Conservation (phyloP, 345 rosid genomes). For the Ceriops decandra region DNA sequence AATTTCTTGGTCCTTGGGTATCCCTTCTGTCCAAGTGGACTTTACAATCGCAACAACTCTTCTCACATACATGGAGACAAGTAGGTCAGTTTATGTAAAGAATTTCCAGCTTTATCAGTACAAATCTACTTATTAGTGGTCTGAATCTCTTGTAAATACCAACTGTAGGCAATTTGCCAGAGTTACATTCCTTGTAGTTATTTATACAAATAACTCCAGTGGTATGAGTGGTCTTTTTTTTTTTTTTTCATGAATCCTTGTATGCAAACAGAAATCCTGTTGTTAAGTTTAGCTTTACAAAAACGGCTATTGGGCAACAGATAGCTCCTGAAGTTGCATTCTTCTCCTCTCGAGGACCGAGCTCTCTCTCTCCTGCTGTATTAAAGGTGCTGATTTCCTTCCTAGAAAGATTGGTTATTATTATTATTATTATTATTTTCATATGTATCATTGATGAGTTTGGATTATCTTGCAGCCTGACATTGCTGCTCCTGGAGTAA, state of each 20-base stretch:
- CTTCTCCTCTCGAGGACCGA: constrained; percentile 62
- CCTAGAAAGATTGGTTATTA: neutral
- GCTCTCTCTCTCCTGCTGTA: constrained; percentile 48
- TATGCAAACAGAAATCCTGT: constrained; percentile 35
- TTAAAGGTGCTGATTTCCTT: constrained; percentile 38
- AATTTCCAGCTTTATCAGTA: neutral
- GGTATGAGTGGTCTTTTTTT: neutral
- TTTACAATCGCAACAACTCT: constrained; percentile 39
- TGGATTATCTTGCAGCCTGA: constrained; percentile 41
- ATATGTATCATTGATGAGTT: neutral
- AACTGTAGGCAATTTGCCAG: no score
- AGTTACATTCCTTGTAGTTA: no score
- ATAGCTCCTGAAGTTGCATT: constrained; percentile 49
- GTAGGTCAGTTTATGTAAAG: constrained; percentile 19
- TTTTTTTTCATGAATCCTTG: constrained; percentile 11
- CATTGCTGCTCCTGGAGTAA: constrained; percentile 63
- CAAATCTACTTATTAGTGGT: no score
- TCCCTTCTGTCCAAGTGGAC: constrained; percentile 48
- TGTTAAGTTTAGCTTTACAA: constrained; percentile 40
- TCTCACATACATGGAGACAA: constrained; percentile 39
- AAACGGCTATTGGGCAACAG: constrained; percentile 38
- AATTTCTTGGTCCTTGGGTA: constrained; percentile 25
- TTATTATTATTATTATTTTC: neutral
- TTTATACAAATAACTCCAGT: neutral
- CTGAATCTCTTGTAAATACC: no score